phyloP scores from a whole-genome alignment of 1,139 yeast species.

The Scheffersomyces parashehatae region DNA sequence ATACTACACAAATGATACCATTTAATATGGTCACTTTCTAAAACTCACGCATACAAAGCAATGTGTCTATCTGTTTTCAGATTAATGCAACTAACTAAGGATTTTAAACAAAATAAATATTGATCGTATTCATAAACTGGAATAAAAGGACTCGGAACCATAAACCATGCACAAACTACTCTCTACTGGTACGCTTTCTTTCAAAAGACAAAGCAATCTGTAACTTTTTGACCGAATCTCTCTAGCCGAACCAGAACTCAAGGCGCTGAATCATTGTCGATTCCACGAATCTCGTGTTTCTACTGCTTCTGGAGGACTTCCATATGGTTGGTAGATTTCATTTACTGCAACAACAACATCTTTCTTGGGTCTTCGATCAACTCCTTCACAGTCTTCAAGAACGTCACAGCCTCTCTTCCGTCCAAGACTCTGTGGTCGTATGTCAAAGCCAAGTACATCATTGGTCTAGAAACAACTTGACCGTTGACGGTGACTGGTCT shows the following conservation, averaged over 20 bases:
- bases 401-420: slow-evolving; percentile 98
- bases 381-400: slow-evolving; percentile 94
- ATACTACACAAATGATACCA: too few relatives aligned
- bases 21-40: too few relatives aligned
- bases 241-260: too few relatives aligned
- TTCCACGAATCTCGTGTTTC: too few relatives aligned
- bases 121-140: too few relatives aligned
- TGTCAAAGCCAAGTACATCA: slow-evolving; percentile 99
- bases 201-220: too few relatives aligned
- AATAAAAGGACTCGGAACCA: too few relatives aligned
- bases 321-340: not conserved
- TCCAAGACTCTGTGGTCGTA: slow-evolving; percentile 98
- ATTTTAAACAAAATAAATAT: not conserved
- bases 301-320: too few relatives aligned
- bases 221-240: too few relatives aligned
- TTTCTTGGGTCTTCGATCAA: slow-evolving; percentile 98
- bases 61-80: not conserved
- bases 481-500: slow-evolving; percentile 98
- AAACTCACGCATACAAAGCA: too few relatives aligned
- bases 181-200: not conserved
- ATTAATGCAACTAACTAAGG: slow-evolving; percentile 1
- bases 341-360: slow-evolving; percentile 73
- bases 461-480: slow-evolving; percentile 94
- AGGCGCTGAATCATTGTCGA: too few relatives aligned
- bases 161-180: not conserved